phyloP scores from a whole-genome alignment of 352 stramenopile genomes.

The Phytophthora tentaculata region DNA sequence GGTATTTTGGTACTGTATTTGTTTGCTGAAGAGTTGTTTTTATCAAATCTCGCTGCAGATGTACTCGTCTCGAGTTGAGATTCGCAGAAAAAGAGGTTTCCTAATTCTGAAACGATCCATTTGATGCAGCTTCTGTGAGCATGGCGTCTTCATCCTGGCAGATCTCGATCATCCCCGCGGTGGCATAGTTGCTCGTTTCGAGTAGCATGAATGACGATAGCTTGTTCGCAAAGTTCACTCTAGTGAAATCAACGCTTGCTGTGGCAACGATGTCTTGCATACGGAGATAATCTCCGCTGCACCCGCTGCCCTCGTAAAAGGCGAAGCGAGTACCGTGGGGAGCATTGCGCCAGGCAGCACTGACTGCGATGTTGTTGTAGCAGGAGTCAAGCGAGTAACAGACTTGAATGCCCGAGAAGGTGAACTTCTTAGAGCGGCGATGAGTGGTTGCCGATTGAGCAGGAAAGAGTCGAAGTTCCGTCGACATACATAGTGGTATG shows the following conservation, averaged over 20 bases:
- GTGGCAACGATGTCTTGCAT: constrained; percentile 3
- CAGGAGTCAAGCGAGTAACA: constrained; percentile 27
- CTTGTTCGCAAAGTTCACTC: constrained; percentile 20
- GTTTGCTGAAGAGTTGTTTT: too few species aligned
- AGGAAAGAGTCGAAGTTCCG: constrained; percentile 21
- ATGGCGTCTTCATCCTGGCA: constrained; percentile 11
- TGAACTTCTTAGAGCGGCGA: constrained; percentile 21
- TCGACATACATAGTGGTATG: constrained; percentile 5
- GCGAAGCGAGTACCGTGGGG: constrained; percentile 5
- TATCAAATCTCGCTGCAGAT: too few species aligned
- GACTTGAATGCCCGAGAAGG: constrained; percentile 15
- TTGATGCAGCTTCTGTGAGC: not conserved
- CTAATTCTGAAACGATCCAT: not conserved
- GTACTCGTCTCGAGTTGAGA: too few species aligned
- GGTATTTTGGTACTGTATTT: too few species aligned
- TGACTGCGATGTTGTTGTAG: constrained; percentile 23
- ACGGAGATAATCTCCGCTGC: not conserved
- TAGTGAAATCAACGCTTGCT: constrained; percentile 12
- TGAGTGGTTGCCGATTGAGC: not conserved
- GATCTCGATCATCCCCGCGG: constrained; percentile 14
- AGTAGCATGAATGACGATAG: constrained; percentile 26
- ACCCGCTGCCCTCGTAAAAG: constrained; percentile 18
- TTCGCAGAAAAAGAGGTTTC: too few species aligned
- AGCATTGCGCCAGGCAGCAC: constrained; percentile 6
- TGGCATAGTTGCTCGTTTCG: constrained; percentile 3